Base-by-base conservation (phyloP, 2,329 filamentous ascomycete species). In the Zelopaecilomyces penicillatus region DNA sequence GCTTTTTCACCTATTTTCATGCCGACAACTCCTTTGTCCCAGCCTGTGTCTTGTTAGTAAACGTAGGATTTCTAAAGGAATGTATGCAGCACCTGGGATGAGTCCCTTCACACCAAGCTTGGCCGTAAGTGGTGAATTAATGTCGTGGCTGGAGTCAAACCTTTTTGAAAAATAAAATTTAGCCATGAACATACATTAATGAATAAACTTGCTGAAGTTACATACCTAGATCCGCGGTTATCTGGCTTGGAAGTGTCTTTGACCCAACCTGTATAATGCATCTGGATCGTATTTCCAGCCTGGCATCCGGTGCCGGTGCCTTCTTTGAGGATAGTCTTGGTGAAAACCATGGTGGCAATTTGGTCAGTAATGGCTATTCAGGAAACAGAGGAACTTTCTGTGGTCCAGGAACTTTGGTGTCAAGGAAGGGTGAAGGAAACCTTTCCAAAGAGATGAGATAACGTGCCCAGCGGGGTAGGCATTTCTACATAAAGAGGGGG, bases 1-100 rank as follows among this genome's bases (percentile, higher is more conserved):
- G 88, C 83, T 73, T 87, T 91, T 77, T 97, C 91, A 63, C 91
- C 90, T 47, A 95, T 73, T 62, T 83, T 83, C 91, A 98, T 96
- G 61, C 80, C 73, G 41, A 73, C 69, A 43, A 97, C 89, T 54
- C 85, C 90, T 68, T 95, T 82, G 60, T 88, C 89, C 88, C 80
- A 94, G 55, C 80, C 86, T 89, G 38, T 26, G 3, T 19, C 19
- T 19, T 19, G 19, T 19, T 19, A 19, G 19, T 2, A 3, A 19
- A 19, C 19, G 3, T 19, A 3, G 2, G 19, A 19, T 19, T 3
- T 19, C 19, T 41, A 34, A 33, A n/a, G 7, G 37, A 12, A 35
- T 42, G 29, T 26, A 30, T 43, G 33, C 55, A 67, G 51, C 75
- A 93, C 90, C 91, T 72, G 78, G 80, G 70, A 98, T 96, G 60